phyloP scores from a whole-genome alignment of 345 rosid genomes.

The Brassica nigra region DNA sequence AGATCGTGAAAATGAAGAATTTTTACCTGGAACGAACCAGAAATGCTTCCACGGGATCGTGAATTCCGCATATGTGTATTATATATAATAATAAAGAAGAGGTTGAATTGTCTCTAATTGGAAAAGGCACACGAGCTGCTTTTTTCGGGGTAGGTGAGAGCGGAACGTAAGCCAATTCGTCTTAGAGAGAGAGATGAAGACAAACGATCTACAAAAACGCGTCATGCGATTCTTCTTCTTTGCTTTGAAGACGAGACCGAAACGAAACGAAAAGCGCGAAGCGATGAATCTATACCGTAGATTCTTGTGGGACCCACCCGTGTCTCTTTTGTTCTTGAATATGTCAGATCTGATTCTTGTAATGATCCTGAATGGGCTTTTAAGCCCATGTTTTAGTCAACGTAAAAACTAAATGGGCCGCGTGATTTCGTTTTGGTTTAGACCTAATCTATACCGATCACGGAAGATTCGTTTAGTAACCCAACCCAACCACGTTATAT shows the following conservation, averaged over 20 bases:
- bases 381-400: neutral
- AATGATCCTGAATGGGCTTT: neutral
- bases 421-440: neutral
- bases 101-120: constrained; percentile 21
- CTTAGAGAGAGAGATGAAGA: constrained; percentile 14
- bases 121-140: neutral
- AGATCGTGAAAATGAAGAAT: neutral
- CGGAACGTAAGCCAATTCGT: constrained; percentile 11
- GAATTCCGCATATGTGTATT: constrained; percentile 26
- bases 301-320: constrained; percentile 36
- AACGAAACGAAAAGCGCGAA: constrained; percentile 32
- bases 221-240: constrained; percentile 18
- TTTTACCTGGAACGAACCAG: constrained; percentile 56
- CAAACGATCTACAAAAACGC: constrained; percentile 37
- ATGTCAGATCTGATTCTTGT: constrained; percentile 3
- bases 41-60: constrained; percentile 29
- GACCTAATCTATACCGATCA: too few species aligned
- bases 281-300: constrained; percentile 39
- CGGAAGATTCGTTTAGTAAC: too few species aligned
- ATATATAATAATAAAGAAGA: neutral
- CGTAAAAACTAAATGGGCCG: neutral
- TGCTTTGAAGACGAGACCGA: neutral
- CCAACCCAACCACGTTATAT: too few species aligned
- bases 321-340: neutral
- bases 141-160: constrained; percentile 21